Percentiles rank a stretch among this genome's conserved stretches.
Evolutionary conservation across 164 flowering plant genomes (phyloP).

Genomic region (Piper betle): DNA sequence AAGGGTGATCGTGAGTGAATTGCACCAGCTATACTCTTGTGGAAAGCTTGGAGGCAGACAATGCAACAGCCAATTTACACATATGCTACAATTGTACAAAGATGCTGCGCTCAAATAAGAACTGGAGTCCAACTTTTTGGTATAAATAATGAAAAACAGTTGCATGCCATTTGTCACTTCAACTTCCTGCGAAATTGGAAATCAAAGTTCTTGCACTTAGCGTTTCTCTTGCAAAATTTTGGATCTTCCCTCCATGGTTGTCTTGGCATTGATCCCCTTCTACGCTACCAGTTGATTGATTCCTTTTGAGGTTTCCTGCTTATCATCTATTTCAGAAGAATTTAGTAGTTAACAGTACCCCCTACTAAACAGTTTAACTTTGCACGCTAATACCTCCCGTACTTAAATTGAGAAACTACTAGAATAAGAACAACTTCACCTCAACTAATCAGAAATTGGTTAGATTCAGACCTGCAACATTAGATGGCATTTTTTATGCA

Average conservation of each 20-base stretch:
- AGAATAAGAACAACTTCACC: too few species aligned
- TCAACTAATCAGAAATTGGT: not conserved
- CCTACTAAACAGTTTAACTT: not conserved
- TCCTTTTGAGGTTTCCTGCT: not conserved
- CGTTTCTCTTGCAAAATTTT: not conserved
- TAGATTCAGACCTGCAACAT: too few species aligned
- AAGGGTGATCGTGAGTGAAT: not conserved
- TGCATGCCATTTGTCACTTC: not conserved
- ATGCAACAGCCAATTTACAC: not conserved
- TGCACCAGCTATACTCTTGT: not conserved
- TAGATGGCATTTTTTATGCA: too few species aligned
- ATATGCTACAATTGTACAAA: not conserved
- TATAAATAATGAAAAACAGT: not conserved
- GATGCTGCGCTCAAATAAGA: not conserved
- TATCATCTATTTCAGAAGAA: not conserved
- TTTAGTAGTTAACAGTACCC: not conserved
- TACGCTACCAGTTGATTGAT: not conserved
- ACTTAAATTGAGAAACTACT: not conserved
- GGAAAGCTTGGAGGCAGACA: not conserved
- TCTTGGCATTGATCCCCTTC: not conserved
- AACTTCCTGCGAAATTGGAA: not conserved
- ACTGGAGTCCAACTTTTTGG: not conserved
- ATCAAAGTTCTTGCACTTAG: not conserved
- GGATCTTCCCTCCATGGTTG: not conserved
- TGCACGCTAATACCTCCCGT: not conserved